Evolutionary conservation across 2,329 filamentous ascomycete species (phyloP).

Genomic region (Ophiostoma piceae): DNA sequence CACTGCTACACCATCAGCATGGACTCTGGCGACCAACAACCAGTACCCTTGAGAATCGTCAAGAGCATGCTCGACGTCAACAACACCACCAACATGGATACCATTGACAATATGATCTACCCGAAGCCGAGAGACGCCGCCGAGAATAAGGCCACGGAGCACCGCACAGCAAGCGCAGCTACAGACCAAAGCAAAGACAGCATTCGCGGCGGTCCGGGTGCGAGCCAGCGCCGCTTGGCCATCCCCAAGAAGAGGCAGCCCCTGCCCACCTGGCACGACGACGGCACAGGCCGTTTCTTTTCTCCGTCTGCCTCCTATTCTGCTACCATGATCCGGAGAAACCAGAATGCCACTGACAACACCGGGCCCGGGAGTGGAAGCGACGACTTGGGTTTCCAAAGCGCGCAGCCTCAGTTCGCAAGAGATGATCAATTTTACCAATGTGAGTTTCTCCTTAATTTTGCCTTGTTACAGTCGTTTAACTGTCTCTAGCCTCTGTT

Average conservation of each 20-base stretch:
- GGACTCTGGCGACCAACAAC: neutral
- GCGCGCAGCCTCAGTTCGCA: neutral
- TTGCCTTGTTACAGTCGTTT: neutral
- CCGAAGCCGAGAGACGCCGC: neutral
- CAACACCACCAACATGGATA: neutral
- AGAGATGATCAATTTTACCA: neutral
- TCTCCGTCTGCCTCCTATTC: neutral
- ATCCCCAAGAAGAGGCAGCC: slow-evolving; percentile 36
- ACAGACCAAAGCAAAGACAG: slow-evolving; percentile 32
- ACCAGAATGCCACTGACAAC: slow-evolving; percentile 22
- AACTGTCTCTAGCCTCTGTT: neutral
- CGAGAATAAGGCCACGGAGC: neutral
- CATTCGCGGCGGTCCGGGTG: slow-evolving; percentile 28
- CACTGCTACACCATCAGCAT: neutral
- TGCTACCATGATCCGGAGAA: neutral
- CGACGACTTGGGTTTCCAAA: neutral
- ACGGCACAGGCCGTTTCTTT: slow-evolving; percentile 21
- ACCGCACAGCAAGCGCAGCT: slow-evolving; percentile 25
- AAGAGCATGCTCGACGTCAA: slow-evolving; percentile 19
- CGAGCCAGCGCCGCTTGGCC: slow-evolving; percentile 31
- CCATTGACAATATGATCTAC: neutral
- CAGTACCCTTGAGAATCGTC: slow-evolving; percentile 26
- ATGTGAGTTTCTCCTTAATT: neutral
- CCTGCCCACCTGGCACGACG: slow-evolving; percentile 10
- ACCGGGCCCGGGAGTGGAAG: neutral